phyloP scores from a whole-genome alignment of 257 asterid genomes.

The Solanum chilense region DNA sequence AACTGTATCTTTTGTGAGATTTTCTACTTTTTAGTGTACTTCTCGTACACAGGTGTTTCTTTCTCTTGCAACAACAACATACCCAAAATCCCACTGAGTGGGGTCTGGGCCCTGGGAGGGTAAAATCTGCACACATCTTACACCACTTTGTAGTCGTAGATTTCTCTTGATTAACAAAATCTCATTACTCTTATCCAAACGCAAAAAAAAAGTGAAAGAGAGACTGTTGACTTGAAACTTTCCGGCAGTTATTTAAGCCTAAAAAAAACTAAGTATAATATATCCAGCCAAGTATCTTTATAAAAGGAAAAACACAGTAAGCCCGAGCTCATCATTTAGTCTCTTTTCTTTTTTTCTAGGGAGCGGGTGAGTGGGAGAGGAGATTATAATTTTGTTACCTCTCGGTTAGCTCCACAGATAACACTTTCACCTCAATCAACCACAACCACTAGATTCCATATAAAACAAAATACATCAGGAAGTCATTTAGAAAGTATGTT shows the following conservation, averaged over 20 bases:
- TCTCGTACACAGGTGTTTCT: not conserved
- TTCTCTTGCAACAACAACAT: not conserved
- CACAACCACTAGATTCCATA: not conserved
- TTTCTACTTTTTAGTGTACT: not conserved
- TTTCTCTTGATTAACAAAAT: not conserved
- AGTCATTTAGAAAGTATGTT: not conserved
- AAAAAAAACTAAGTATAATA: not conserved
- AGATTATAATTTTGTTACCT: not conserved
- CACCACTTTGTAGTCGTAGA: not conserved
- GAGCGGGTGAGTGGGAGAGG: not conserved
- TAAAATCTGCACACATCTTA: not conserved
- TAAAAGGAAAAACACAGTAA: not conserved
- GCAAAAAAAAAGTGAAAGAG: not conserved
- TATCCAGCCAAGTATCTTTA: not conserved
- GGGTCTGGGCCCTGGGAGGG: not conserved
- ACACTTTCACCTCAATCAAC: not conserved
- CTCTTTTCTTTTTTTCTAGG: not conserved
- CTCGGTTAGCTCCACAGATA: not conserved
- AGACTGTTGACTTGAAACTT: not conserved
- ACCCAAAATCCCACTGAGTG: not conserved
- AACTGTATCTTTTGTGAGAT: not conserved
- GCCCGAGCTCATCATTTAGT: not conserved
- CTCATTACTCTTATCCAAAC: not conserved
- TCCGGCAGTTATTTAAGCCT: not conserved
- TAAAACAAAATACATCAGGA: not conserved